phyloP scores from a whole-genome alignment of 2,329 filamentous ascomycete species.

The Tolypocladium amazonense region DNA sequence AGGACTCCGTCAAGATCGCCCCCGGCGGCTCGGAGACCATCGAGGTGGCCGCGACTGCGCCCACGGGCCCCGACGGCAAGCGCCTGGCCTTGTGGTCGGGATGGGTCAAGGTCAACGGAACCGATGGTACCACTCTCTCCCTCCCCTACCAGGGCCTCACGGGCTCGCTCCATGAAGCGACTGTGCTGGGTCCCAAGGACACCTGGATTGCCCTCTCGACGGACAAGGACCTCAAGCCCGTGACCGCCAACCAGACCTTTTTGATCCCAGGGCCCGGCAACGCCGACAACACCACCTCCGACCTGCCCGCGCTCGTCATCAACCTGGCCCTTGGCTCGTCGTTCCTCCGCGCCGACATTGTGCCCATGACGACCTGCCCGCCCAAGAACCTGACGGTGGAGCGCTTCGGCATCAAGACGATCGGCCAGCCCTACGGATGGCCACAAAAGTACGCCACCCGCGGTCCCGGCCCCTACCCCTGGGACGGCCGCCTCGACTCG shows the following conservation, averaged over 20 bases:
- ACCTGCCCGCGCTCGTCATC: constrained; percentile 28
- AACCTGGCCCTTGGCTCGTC: constrained; percentile 34
- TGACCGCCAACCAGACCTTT: constrained; percentile 27
- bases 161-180: constrained; percentile 21
- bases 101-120: constrained; percentile 28
- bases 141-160: constrained; percentile 30
- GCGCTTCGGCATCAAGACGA: constrained; percentile 25
- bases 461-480: constrained; percentile 16
- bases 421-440: constrained; percentile 32
- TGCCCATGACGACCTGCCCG: constrained; percentile 23
- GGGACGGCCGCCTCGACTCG: constrained; percentile 35
- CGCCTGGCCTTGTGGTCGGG: constrained; percentile 32
- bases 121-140: constrained; percentile 23
- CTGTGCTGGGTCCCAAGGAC: constrained; percentile 12
- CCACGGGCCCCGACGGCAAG: constrained; percentile 23
- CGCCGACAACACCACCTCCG: constrained; percentile 14
- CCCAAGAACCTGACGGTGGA: constrained; percentile 17
- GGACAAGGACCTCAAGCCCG: constrained; percentile 15
- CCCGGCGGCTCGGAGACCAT: constrained; percentile 32
- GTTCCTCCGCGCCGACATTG: constrained; percentile 31
- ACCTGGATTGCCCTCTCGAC: constrained; percentile 21
- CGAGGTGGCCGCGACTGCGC: constrained; percentile 32
- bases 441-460: constrained; percentile 24
- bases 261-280: constrained; percentile 29
- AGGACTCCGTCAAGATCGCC: constrained; percentile 30